Percentiles rank a stretch among this genome's conserved stretches.
These are phyloP conservation scores for Aspergillus sp. DNA, from an alignment of 2,329 filamentous ascomycete genomes.

Conservation along the genomic window DNA sequence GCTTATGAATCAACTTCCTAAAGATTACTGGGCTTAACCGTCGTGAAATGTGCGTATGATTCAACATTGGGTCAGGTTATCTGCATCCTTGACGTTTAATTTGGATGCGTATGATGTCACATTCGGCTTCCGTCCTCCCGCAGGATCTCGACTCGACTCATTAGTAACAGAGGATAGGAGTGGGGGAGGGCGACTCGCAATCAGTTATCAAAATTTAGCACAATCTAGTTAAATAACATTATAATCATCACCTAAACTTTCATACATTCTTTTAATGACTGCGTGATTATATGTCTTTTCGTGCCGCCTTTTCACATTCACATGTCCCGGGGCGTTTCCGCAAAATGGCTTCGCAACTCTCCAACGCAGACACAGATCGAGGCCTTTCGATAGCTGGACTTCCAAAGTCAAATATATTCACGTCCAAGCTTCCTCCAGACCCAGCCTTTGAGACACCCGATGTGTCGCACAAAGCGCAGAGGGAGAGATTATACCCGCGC, in stretches of 20 bases:
- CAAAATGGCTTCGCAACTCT: slow-evolving; percentile 49
- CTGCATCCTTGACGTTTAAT: neutral
- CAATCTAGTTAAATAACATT: neutral
- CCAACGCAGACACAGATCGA: slow-evolving; percentile 18
- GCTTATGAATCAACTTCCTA: neutral
- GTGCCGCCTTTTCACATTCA: slow-evolving; percentile 15
- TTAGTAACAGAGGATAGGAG: slow-evolving; percentile 1
- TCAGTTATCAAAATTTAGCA: neutral
- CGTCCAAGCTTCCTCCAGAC: slow-evolving; percentile 71
- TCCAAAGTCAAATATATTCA: slow-evolving; percentile 66
- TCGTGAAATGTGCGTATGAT: neutral
- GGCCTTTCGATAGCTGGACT: slow-evolving; percentile 50
- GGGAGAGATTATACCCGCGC: slow-evolving; percentile 73
- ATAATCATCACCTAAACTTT: neutral
- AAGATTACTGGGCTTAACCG: neutral
- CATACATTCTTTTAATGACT: neutral
- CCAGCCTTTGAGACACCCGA: slow-evolving; percentile 75
- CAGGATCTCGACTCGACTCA: slow-evolving; percentile 3
- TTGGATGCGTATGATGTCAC: slow-evolving; percentile 3
- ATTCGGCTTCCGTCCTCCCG: neutral
- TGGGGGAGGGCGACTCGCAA: neutral
- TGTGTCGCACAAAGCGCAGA: slow-evolving; percentile 76
- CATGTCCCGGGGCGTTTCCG: slow-evolving; percentile 33
- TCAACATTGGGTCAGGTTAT: neutral
- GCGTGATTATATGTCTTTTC: slow-evolving; percentile 26